A percentile compares a stretch with the other conserved stretches of the same genome.
Evolutionary conservation across 805 yeast species (phyloP).

Genomic region (Ogataea populi-albae): DNA sequence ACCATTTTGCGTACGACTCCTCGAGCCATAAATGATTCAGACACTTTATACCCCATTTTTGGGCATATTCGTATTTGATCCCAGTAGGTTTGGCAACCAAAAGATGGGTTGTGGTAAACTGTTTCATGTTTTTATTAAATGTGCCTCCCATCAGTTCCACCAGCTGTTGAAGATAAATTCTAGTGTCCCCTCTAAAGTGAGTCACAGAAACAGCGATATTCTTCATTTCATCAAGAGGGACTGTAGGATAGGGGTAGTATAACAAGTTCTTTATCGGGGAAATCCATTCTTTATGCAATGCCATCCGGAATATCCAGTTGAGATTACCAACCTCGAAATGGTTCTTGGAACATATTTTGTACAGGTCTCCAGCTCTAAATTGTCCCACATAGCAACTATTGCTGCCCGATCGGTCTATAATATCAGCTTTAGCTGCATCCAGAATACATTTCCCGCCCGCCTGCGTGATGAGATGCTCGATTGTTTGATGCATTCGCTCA

Average conservation of each 20-base stretch:
- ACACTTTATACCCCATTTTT: slow-evolving; percentile 61
- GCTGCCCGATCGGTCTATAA: background rate
- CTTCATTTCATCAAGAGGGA: slow-evolving; percentile 51
- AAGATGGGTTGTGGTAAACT: slow-evolving; percentile 63
- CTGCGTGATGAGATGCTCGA: slow-evolving; percentile 43
- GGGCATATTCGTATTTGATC: slow-evolving; percentile 70
- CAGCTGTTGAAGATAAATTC: slow-evolving; percentile 65
- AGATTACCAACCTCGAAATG: slow-evolving; percentile 58
- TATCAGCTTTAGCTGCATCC: slow-evolving; percentile 4
- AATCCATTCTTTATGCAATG: slow-evolving; percentile 52
- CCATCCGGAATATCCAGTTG: slow-evolving; percentile 72
- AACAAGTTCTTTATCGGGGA: slow-evolving; percentile 52
- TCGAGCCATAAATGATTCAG: slow-evolving; percentile 90
- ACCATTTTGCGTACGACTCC: slow-evolving; percentile 68
- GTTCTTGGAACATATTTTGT: slow-evolving; percentile 41
- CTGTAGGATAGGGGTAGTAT: slow-evolving; percentile 64
- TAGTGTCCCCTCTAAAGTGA: slow-evolving; percentile 81
- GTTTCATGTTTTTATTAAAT: slow-evolving; percentile 63
- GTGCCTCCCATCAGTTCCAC: slow-evolving; percentile 70
- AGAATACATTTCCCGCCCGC: slow-evolving; percentile 53
- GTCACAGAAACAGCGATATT: slow-evolving; percentile 64
- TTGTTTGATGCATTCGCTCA: slow-evolving; percentile 36
- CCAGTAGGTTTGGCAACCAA: slow-evolving; percentile 69
- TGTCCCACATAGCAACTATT: slow-evolving; percentile 60
- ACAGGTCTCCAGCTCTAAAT: slow-evolving; percentile 57